Conservation (phyloP, 257 asterid genomes). For the Fraxinus pennsylvanica region DNA sequence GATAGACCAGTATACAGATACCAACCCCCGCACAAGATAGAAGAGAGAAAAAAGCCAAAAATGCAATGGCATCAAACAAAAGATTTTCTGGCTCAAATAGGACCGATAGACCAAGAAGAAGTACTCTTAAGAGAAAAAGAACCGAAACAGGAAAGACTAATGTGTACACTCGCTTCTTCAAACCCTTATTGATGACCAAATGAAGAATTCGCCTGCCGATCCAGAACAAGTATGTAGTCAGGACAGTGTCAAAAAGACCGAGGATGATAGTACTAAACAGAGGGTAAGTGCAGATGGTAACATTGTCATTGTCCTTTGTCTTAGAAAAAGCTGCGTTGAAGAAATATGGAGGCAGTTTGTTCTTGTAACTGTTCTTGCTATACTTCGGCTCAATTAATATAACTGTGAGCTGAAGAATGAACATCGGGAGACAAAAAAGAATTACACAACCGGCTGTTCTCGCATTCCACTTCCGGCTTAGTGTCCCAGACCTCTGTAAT, state of each 20-base stretch:
- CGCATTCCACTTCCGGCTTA: slow-evolving; percentile 64
- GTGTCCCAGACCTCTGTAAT: slow-evolving; percentile 58
- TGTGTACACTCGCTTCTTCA: slow-evolving; percentile 74
- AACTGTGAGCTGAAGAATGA: slow-evolving; percentile 65
- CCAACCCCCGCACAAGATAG: slow-evolving; percentile 62
- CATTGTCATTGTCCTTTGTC: slow-evolving; percentile 32
- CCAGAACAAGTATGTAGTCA: slow-evolving; percentile 59
- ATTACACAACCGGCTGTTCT: slow-evolving; percentile 58
- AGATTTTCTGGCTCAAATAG: slow-evolving; percentile 48
- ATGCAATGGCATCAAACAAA: slow-evolving; percentile 51
- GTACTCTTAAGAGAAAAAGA: slow-evolving; percentile 63
- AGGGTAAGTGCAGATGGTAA: slow-evolving; percentile 77
- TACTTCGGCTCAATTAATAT: slow-evolving; percentile 50
- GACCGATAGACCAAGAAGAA: slow-evolving; percentile 77
- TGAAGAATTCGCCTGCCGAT: slow-evolving; percentile 66
- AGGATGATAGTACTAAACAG: slow-evolving; percentile 61
- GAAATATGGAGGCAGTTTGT: slow-evolving; percentile 69
- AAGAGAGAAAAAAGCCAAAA: slow-evolving; percentile 72
- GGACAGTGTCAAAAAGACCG: slow-evolving; percentile 63
- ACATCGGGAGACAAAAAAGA: slow-evolving; percentile 61
- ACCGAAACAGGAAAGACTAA: slow-evolving; percentile 53
- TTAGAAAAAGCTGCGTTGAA: slow-evolving; percentile 38
- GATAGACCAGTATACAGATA: slow-evolving; percentile 64
- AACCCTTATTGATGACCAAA: slow-evolving; percentile 71
- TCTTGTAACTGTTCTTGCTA: slow-evolving; percentile 34